Evolutionary conservation across 148 eudicot genomes (phyloP).

Genomic region (Heliamphora exappendiculata): DNA sequence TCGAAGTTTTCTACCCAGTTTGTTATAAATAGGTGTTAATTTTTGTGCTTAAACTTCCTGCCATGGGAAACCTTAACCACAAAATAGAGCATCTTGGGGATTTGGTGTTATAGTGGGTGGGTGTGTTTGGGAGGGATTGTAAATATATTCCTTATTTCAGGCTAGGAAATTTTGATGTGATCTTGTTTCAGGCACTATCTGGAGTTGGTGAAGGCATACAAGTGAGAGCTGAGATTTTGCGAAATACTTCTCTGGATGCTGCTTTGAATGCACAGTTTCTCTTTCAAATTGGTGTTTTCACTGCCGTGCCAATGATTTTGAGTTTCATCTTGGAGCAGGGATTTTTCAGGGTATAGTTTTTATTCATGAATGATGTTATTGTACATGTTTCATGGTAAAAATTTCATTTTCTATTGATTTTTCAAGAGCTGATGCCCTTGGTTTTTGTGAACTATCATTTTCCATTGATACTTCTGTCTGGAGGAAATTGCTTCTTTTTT

Average conservation of each 20-base stretch:
- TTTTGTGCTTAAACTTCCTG: too few species aligned
- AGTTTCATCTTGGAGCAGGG: constrained; percentile 92
- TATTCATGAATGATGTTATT: constrained; percentile 2
- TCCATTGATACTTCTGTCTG: neutral
- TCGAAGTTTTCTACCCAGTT: too few species aligned
- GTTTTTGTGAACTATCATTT: neutral
- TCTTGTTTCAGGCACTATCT: constrained; percentile 67
- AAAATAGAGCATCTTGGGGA: too few species aligned
- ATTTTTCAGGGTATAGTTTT: constrained; percentile 63
- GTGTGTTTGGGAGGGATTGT: too few species aligned
- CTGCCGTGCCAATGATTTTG: constrained; percentile 95
- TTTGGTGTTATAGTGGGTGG: neutral
- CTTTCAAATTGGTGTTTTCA: constrained; percentile 89
- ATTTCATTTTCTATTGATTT: neutral
- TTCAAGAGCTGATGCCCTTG: neutral
- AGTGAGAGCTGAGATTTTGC: constrained; percentile 45
- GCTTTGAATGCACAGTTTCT: constrained; percentile 96
- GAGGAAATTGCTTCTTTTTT: too few species aligned
- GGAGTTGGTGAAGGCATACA: constrained; percentile 78
- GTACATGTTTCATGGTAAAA: neutral
- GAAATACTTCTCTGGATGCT: constrained; percentile 70
- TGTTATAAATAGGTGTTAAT: too few species aligned
- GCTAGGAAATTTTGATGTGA: neutral
- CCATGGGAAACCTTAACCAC: too few species aligned
- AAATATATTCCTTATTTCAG: neutral